phyloP scores from a whole-genome alignment of 495 filamentous ascomycete genomes.

The Penicillium macrosclerotiorum region DNA sequence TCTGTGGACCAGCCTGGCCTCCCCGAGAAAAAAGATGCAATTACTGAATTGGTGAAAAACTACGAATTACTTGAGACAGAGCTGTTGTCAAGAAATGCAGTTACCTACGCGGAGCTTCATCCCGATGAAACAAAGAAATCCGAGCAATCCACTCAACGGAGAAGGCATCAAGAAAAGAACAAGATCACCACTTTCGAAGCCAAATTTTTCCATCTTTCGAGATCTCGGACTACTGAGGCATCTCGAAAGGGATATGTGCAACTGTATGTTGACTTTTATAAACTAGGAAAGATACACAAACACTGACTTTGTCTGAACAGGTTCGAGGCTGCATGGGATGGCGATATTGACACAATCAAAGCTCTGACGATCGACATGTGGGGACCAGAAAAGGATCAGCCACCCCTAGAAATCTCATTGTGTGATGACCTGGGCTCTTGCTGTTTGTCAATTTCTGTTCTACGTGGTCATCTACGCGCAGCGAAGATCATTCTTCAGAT shows the following conservation, averaged over 20 bases:
- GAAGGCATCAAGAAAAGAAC: conserved; percentile 1
- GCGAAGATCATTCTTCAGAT: conserved; percentile 67
- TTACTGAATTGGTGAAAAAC: conserved; percentile 45
- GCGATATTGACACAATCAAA: conserved; percentile 56
- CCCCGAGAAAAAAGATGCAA: conserved; percentile 49
- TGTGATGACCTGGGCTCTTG: conserved; percentile 42
- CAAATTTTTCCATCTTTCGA: conserved; percentile 44
- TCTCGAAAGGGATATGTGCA: conserved; percentile 54
- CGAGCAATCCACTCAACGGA: not conserved
- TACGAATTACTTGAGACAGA: conserved; percentile 52
- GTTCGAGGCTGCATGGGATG: conserved; percentile 69
- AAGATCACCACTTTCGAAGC: conserved; percentile 39
- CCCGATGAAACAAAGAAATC: conserved; percentile 39
- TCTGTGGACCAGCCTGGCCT: conserved; percentile 29
- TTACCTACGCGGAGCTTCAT: conserved; percentile 61
- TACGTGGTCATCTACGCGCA: conserved; percentile 57
- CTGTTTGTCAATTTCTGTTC: conserved; percentile 64
- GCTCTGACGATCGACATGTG: conserved; percentile 46
- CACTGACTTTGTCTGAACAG: conserved; percentile 27
- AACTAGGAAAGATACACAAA: not conserved
- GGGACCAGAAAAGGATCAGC: conserved; percentile 35
- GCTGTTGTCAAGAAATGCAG: conserved; percentile 57
- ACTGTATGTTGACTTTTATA: conserved; percentile 35
- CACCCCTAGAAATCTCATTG: conserved; percentile 61
- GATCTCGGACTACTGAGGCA: conserved; percentile 53